Percentiles rank a stretch among this genome's conserved stretches.
Evolutionary conservation across 768 basidiomycete species (phyloP).

Genomic region (Trametes elegans): DNA sequence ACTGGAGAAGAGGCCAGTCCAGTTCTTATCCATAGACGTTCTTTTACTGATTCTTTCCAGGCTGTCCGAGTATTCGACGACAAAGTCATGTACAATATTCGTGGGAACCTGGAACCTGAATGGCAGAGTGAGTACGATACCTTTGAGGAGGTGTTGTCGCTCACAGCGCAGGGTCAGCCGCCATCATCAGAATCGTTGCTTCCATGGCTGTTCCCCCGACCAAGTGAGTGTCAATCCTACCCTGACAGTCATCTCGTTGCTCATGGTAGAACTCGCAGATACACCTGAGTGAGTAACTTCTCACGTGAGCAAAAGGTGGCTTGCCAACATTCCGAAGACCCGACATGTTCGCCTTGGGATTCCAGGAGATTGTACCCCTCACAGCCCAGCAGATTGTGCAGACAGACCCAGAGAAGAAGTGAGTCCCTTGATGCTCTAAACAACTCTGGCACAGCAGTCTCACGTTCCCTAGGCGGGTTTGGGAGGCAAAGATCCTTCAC

Average conservation of each 20-base stretch:
- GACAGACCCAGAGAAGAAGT: conserved; percentile 92
- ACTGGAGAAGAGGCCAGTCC: conserved; percentile 61
- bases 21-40: not conserved
- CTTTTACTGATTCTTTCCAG: conserved; percentile 35
- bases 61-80: conserved; percentile 79
- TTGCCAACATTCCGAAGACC: conserved; percentile 46
- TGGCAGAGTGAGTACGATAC: conserved; percentile 62
- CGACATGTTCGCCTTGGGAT: conserved; percentile 87
- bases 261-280: conserved; percentile 23
- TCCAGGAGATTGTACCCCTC: conserved; percentile 96
- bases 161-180: too few relatives aligned
- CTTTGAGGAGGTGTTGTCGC: too few relatives aligned
- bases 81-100: conserved; percentile 70
- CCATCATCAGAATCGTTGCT: conserved; percentile 83
- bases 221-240: conserved; percentile 50
- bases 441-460: too few relatives aligned
- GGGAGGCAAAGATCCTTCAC: conserved; percentile 83
- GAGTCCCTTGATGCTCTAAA: not conserved
- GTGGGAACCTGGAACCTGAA: conserved; percentile 97
- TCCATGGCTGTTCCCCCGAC: conserved; percentile 87
- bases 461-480: conserved; percentile 58
- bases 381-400: conserved; percentile 98
- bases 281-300: conserved; percentile 46
- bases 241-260: not conserved
- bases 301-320: not conserved